Conservation (phyloP, 1,284 basidiomycete species). For the Kwoniella shivajii region DNA sequence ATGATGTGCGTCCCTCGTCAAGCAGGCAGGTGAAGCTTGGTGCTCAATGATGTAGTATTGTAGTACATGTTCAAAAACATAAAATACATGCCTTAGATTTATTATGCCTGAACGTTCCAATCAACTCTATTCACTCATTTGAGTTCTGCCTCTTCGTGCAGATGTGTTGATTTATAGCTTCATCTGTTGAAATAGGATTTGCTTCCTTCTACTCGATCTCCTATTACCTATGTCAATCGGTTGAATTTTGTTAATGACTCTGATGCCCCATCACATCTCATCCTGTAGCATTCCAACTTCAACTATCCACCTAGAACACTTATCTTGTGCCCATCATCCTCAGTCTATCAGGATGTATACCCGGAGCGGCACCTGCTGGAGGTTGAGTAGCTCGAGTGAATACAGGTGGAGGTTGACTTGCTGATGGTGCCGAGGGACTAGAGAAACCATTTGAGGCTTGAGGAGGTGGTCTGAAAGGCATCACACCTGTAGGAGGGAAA, state of each 20-base stretch:
- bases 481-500: neutral
- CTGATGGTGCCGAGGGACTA: constrained; percentile 35
- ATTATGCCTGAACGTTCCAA: too few relatives aligned
- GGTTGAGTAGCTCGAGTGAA: constrained; percentile 24
- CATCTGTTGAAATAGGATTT: too few relatives aligned
- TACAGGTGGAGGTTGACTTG: constrained; percentile 37
- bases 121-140: too few relatives aligned
- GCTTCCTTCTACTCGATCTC: neutral
- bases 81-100: too few relatives aligned
- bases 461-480: constrained; percentile 66
- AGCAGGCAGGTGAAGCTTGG: too few relatives aligned
- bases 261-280: neutral
- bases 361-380: constrained; percentile 46
- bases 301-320: neutral
- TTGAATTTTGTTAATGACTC: too few relatives aligned
- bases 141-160: too few relatives aligned
- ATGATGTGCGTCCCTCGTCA: too few relatives aligned
- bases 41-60: too few relatives aligned
- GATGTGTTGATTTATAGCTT: too few relatives aligned
- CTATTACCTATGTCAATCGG: neutral
- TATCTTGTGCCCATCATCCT: constrained; percentile 67
- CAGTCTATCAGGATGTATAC: constrained; percentile 82
- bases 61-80: too few relatives aligned
- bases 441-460: constrained; percentile 1
- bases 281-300: neutral